Percentiles rank a stretch among this genome's conserved stretches.
Conservation (phyloP, 108 stramenopile genomes). For the Conticribra guillardii region DNA sequence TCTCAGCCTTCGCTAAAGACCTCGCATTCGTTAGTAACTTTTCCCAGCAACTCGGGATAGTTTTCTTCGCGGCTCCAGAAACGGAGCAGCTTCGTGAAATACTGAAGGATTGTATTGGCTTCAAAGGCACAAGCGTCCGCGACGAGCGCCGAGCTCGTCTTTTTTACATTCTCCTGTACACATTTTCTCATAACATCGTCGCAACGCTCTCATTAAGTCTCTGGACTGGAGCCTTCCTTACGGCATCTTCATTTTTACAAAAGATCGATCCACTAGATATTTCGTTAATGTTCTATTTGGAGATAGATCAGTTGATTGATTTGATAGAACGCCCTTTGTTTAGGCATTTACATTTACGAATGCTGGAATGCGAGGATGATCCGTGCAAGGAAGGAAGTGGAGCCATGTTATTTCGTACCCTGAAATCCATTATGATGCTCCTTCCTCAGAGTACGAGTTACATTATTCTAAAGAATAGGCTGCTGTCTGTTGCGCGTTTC, state of each 20-base stretch:
- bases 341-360: constrained; percentile 81
- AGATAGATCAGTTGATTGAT: constrained; percentile 83
- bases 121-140: constrained; percentile 39
- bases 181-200: constrained; percentile 81
- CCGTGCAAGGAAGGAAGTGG: constrained; percentile 79
- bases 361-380: constrained; percentile 81
- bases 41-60: constrained; percentile 78
- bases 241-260: constrained; percentile 70
- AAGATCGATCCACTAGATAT: constrained; percentile 80
- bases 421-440: constrained; percentile 80
- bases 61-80: constrained; percentile 76
- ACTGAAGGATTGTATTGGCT: constrained; percentile 74
- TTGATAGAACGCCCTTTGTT: constrained; percentile 85
- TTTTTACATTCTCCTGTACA: constrained; percentile 81
- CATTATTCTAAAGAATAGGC: constrained; percentile 69
- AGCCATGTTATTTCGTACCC: constrained; percentile 78
- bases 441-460: constrained; percentile 87
- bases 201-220: constrained; percentile 76
- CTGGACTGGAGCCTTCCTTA: constrained; percentile 85
- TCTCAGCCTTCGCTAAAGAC: constrained; percentile 54
- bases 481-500: constrained; percentile 72
- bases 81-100: constrained; percentile 58
- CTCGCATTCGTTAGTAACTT: constrained; percentile 85
- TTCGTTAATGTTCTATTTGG: constrained; percentile 77
- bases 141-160: constrained; percentile 62